These are phyloP conservation scores for Penicillium pulvis DNA, from an alignment of 495 filamentous ascomycete genomes.

Conservation along the genomic window DNA sequence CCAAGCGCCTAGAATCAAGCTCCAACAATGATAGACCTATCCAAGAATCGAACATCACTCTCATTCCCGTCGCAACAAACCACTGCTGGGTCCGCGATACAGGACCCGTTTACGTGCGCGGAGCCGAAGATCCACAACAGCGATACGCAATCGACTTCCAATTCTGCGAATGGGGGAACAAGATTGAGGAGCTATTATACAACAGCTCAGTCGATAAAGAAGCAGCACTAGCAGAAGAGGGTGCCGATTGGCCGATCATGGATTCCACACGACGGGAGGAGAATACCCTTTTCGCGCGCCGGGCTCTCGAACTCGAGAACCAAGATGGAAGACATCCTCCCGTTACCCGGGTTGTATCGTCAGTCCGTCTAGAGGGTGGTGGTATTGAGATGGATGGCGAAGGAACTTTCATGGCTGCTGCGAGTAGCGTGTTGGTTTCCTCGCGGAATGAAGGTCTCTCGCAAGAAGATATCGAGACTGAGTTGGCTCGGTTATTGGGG, in stretches of 20 bases:
- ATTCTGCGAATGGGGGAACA: constrained; percentile 41
- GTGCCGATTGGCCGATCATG: constrained; percentile 27
- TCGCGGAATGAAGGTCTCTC: constrained; percentile 32
- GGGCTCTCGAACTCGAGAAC: constrained; percentile 28
- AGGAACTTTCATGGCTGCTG: constrained; percentile 38
- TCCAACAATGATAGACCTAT: not conserved
- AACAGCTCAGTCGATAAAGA: constrained; percentile 12
- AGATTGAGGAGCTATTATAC: constrained; percentile 22
- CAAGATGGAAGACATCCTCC: not conserved
- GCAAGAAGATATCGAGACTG: constrained; percentile 24
- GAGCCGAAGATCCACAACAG: constrained; percentile 10
- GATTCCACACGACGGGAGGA: constrained; percentile 16
- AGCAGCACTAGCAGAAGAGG: constrained; percentile 6
- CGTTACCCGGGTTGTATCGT: constrained; percentile 23
- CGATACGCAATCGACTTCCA: constrained; percentile 35
- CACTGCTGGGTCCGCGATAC: constrained; percentile 43
- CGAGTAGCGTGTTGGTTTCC: constrained; percentile 34
- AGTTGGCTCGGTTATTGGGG: constrained; percentile 28
- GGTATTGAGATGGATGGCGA: constrained; percentile 40
- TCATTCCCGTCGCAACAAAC: constrained; percentile 30
- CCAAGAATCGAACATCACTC: constrained; percentile 17
- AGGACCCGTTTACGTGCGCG: constrained; percentile 36
- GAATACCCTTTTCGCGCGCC: constrained; percentile 30
- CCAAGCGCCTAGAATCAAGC: constrained; percentile 2
- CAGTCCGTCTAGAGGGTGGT: constrained; percentile 33